phyloP scores from a whole-genome alignment of 176 grass and related monocot species.

The Typha latifolia region DNA sequence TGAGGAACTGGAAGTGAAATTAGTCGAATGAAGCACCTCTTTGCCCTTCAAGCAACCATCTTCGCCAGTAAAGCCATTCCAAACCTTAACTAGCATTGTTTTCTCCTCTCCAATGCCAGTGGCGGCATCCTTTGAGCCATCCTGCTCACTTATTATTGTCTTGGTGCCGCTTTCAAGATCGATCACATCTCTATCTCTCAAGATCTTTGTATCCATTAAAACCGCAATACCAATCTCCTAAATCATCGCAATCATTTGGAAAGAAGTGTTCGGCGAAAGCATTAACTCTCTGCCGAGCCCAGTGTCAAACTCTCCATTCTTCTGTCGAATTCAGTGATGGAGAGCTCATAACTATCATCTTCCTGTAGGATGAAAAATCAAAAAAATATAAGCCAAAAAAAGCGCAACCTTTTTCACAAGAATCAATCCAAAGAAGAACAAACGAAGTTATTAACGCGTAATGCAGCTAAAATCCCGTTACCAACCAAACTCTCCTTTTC shows the following conservation, averaged over 20 bases:
- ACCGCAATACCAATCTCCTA: constrained; percentile 10
- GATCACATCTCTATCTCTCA: constrained; percentile 31
- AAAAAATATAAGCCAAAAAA: background rate
- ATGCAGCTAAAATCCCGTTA: background rate
- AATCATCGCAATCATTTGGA: constrained; percentile 24
- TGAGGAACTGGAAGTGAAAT: constrained; percentile 5
- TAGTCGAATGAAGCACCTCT: constrained; percentile 12
- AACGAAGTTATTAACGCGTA: background rate
- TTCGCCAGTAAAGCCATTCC: constrained; percentile 14
- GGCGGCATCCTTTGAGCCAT: constrained; percentile 1
- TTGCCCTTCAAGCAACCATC: constrained; percentile 29
- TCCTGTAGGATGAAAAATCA: background rate
- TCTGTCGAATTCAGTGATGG: background rate
- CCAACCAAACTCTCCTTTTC: too few species aligned
- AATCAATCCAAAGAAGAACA: background rate
- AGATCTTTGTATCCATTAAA: constrained; percentile 46
- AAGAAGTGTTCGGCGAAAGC: background rate
- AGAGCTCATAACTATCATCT: background rate
- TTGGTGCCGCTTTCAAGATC: constrained; percentile 66
- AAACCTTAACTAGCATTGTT: constrained; percentile 13
- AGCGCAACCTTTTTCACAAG: background rate
- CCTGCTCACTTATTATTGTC: constrained; percentile 19
- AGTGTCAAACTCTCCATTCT: background rate
- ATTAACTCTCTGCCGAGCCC: background rate
- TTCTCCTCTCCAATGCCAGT: constrained; percentile 11